These are phyloP conservation scores for Kurtzmaniella quercitrusa DNA, from an alignment of 1,139 yeast species.

Conservation along the genomic window DNA sequence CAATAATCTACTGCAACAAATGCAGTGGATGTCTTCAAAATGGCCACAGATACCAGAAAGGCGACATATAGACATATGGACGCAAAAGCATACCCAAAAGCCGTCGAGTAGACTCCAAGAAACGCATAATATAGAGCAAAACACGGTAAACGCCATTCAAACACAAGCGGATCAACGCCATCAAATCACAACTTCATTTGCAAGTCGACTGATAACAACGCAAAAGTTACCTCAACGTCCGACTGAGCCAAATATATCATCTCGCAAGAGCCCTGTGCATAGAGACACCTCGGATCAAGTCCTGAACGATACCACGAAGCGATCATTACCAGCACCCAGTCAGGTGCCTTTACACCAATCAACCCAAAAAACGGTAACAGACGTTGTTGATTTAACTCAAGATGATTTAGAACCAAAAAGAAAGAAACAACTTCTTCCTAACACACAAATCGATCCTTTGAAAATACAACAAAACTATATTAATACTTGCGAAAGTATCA, in stretches of 20 bases:
- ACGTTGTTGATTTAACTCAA: conserved; percentile 9
- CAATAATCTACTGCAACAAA: conserved; percentile 16
- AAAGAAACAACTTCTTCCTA: background rate
- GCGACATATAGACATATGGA: conserved; percentile 1
- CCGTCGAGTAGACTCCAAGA: background rate
- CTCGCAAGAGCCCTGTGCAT: too few species aligned
- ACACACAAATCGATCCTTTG: background rate
- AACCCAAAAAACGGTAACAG: conserved; percentile 7
- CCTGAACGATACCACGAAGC: too few species aligned
- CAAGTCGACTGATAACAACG: too few species aligned
- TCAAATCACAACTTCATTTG: too few species aligned
- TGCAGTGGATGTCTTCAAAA: conserved; percentile 14
- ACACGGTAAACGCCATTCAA: too few species aligned
- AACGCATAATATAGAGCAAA: background rate
- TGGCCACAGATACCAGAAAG: conserved; percentile 15
- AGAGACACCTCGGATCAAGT: too few species aligned
- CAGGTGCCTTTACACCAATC: conserved; percentile 8
- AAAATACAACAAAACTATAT: conserved; percentile 16
- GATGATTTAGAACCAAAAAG: conserved; percentile 1
- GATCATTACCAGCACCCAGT: background rate
- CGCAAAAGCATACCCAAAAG: background rate
- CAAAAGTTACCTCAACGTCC: too few species aligned
- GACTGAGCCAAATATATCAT: too few species aligned
- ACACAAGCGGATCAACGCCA: too few species aligned
- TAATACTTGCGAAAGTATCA: conserved; percentile 22